A percentile compares a stretch with the other conserved stretches of the same genome.
phyloP scores from a whole-genome alignment of 768 basidiomycete genomes.

The Crassisporium funariophilum region DNA sequence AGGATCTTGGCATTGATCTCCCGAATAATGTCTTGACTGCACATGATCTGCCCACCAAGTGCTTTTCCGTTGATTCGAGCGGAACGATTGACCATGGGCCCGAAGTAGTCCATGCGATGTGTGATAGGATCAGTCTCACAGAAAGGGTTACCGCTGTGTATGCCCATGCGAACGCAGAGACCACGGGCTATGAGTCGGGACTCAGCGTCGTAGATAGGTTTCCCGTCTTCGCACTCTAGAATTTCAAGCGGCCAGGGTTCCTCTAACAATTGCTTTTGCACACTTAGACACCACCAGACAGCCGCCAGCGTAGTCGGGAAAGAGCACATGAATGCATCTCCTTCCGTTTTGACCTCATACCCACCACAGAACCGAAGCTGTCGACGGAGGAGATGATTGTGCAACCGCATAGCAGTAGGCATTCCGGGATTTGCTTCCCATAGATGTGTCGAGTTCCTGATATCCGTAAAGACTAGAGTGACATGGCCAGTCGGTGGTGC shows the following conservation, averaged over 20 bases:
- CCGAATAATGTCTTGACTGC: conserved; percentile 82
- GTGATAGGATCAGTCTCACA: conserved; percentile 93
- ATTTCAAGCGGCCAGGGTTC: conserved; percentile 93
- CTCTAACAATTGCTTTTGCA: conserved; percentile 80
- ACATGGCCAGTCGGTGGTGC: conserved; percentile 84
- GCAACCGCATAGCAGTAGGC: conserved; percentile 89
- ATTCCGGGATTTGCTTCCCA: conserved; percentile 98
- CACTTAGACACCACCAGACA: conserved; percentile 86
- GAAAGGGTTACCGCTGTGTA: conserved; percentile 88
- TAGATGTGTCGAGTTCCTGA: conserved; percentile 92
- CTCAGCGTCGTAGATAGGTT: conserved; percentile 66
- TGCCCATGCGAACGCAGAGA: conserved; percentile 94
- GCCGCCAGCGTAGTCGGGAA: conserved; percentile 89
- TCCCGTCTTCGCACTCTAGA: conserved; percentile 89
- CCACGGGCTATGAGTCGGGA: conserved; percentile 81
- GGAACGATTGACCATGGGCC: conserved; percentile 93
- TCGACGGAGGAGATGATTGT: conserved; percentile 85
- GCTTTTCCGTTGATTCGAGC: conserved; percentile 83
- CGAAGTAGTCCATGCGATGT: conserved; percentile 96
- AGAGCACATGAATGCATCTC: conserved; percentile 98
- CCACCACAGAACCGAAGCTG: conserved; percentile 89
- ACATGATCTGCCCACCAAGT: conserved; percentile 92
- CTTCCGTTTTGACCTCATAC: conserved; percentile 99
- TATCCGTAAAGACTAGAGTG: conserved; percentile 96
- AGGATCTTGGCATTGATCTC: conserved; percentile 72